Evolutionary conservation across 2,329 filamentous ascomycete genomes (phyloP), one percentile per base, ranked within the genome.

Genomic region (Aureobasidium subglaciale): DNA sequence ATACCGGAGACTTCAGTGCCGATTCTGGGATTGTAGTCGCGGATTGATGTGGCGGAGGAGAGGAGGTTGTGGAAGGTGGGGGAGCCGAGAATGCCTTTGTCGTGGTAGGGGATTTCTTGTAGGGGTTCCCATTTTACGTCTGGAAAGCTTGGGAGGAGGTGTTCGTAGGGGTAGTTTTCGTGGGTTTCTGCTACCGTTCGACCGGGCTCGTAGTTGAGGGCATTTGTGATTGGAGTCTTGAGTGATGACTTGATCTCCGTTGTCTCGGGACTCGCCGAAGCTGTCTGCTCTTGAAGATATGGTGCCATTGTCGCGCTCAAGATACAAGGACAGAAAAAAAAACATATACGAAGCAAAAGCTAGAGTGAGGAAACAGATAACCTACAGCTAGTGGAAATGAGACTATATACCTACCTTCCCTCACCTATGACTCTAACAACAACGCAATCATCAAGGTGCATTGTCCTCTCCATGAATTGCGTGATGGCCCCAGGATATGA

Each of bases 11-110:
- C 62, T 58, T 81, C 78, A 2, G 78, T 80, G 48, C 78, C 78
- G 54, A 80, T 78, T 60, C 79, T 80, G 16, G 77, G 78, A 37
- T 73, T 80, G 64, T 78, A 79, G 63, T 83, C 79, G 59, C 80
- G 79, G 34, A 82, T 71, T 24, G 78, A 76, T 1, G 78, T 78
- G 13, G 79, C 79, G 9, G 70, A 70, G 29, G 70, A 66, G 18
- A 82, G 70, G 4, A 83, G 72, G 60, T 78, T 74, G 56, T 75
- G 74, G 65, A 81, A 82, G 18, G 75, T 69, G 5, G 76, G 72
- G 57, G 80, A 74, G n/a, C 79, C 80, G 22, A 75, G 69, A 37
- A 78, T 66, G 5, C 78, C 80, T 61, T 78, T 80, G 61, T 83
- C 80, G 49, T 72, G 63, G 58, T 82, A 80, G 0, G 73, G 70